These are phyloP conservation scores for Pseudodiploospora longispora DNA, from an alignment of 2,329 filamentous ascomycete species.

Conservation along the genomic window DNA sequence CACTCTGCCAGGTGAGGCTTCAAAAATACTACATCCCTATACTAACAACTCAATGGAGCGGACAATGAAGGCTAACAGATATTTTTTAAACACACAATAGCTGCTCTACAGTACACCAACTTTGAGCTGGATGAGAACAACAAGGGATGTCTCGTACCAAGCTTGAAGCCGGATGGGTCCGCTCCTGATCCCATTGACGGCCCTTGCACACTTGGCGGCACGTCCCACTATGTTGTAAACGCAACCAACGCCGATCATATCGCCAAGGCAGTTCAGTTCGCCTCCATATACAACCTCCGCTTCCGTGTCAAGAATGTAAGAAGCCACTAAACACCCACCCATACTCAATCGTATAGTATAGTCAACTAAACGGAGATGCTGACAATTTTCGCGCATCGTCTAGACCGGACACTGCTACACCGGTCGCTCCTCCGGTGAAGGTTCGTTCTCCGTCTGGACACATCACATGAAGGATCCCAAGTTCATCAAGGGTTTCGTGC, in stretches of 20 bases:
- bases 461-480: conserved; percentile 32
- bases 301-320: conserved; percentile 5
- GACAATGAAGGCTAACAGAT: too few relatives aligned
- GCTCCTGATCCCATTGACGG: not conserved
- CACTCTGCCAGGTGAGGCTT: not conserved
- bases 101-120: conserved; percentile 2
- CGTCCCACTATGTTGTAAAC: conserved; percentile 4
- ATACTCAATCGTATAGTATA: too few relatives aligned
- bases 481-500: conserved; percentile 21
- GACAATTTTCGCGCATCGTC: too few relatives aligned
- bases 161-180: not conserved
- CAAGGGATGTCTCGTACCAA: conserved; percentile 2
- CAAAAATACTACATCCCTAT: too few relatives aligned
- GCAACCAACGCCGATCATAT: conserved; percentile 2
- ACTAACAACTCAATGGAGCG: too few relatives aligned
- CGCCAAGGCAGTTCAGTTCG: not conserved
- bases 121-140: not conserved
- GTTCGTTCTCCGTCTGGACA: conserved; percentile 31
- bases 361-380: too few relatives aligned
- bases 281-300: conserved; percentile 2
- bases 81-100: not conserved
- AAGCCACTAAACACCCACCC: not conserved
- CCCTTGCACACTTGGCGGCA: not conserved
- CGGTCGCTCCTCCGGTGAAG: conserved; percentile 30
- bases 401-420: conserved; percentile 23